Conservation (phyloP, 176 grass and related monocot genomes). For the Bothriochloa decipiens region DNA sequence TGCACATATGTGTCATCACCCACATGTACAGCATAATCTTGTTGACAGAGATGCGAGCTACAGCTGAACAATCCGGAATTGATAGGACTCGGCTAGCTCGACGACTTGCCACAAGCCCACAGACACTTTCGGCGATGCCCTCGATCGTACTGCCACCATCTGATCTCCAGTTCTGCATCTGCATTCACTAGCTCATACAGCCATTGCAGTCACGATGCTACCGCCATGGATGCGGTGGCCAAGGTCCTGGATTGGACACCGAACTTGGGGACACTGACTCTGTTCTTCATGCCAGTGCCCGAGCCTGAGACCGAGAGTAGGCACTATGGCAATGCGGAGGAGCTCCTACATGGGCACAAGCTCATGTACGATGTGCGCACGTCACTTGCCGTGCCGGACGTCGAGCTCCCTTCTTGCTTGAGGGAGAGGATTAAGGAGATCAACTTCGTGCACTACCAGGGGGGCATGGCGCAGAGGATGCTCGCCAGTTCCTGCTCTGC, state of each 20-base stretch:
- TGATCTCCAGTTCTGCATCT: no score
- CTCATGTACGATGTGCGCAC: not conserved
- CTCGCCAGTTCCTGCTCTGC: constrained; percentile 34
- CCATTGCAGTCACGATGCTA: no score
- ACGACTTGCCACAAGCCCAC: no score
- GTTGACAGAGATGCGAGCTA: no score
- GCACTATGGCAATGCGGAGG: not conserved
- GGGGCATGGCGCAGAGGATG: not conserved
- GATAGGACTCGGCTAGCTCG: no score
- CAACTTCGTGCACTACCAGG: constrained; percentile 37
- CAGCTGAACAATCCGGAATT: no score
- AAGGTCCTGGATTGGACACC: not conserved
- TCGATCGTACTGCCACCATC: no score
- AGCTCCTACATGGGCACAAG: not conserved
- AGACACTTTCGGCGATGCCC: no score
- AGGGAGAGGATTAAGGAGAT: constrained; percentile 7
- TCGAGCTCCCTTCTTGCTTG: not conserved
- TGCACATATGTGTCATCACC: no score
- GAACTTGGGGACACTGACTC: constrained; percentile 1
- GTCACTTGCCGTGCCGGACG: not conserved
- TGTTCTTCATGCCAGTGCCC: not conserved
- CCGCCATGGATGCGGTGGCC: not conserved
- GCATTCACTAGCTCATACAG: no score
- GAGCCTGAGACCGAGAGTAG: not conserved
- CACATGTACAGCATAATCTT: no score